Base-by-base conservation (phyloP, 1,139 yeast genomes). In the Diutina rugosa region DNA sequence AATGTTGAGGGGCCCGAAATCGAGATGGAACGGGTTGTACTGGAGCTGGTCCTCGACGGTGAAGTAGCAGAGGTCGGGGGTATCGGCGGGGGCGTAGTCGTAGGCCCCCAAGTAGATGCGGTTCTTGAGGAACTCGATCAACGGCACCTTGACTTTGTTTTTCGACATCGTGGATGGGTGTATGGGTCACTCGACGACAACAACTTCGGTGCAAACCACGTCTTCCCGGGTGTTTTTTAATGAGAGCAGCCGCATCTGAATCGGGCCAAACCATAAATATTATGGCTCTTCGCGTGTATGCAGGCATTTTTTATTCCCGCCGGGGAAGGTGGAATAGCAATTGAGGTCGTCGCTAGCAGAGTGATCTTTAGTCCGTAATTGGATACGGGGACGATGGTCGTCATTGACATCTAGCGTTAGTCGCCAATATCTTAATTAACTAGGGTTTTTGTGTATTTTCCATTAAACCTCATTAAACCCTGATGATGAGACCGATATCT, bases 1-100 rank as follows among this genome's bases (percentile, higher is more conserved):
- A 57, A 93, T 84, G 66, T 93, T 95, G 61, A 93, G 74, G 0
- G 99, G 99, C 51, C 99, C 99, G 70, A 93, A 93, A 69, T 93
- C 99, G 62, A 91, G 79, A 68, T 93, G 96, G 73, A 93, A 93
- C 14, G 96, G 79, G 67, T 93, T 93, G 69, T 93, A 93, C 6
- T 95, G 95, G 56, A 93, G 78, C 0, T 91, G 84, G 63, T 91
- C 96, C 66, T 93, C 99, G 3, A 93, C 88, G 0, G 98, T 90
- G 72, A 93, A 91, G 69, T 87, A 88, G 1, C 89, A 96, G 54
- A 85, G 73, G 52, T 85, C 86, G 29, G 78, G 80, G 0, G 93
- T 86, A 66, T 89, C 95, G 57, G 76, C 75, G 1, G 99, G 99
- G 9, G 82, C 73, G 60, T 79, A 73, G 67, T 90, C 96, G 67